Percentiles rank a stretch among this genome's conserved stretches.
Conservation (phyloP, 2,329 filamentous ascomycete genomes). For the Cephalotrichum gorgonifer region DNA sequence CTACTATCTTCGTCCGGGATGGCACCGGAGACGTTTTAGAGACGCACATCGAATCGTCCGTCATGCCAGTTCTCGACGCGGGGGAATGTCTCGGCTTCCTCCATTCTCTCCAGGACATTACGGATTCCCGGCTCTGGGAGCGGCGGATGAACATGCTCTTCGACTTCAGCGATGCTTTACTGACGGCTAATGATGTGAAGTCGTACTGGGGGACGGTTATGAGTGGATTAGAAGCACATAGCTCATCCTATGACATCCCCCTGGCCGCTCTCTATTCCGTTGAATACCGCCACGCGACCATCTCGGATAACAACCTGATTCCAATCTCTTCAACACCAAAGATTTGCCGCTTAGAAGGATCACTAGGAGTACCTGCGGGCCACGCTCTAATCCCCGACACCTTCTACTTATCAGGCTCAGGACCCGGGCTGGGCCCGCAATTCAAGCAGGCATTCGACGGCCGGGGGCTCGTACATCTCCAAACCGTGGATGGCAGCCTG, state of each 20-base stretch:
- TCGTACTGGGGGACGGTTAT: slow-evolving; percentile 37
- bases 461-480: slow-evolving; percentile 27
- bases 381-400: slow-evolving; percentile 29
- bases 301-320: slow-evolving; percentile 11
- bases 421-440: slow-evolving; percentile 25
- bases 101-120: slow-evolving; percentile 35
- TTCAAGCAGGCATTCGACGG: slow-evolving; percentile 27
- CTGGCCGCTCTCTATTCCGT: slow-evolving; percentile 41
- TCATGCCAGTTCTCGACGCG: slow-evolving; percentile 18
- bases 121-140: slow-evolving; percentile 35
- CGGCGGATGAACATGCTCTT: slow-evolving; percentile 37
- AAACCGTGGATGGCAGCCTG: slow-evolving; percentile 39
- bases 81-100: slow-evolving; percentile 33
- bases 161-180: slow-evolving; percentile 33
- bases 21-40: slow-evolving; percentile 29
- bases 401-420: slow-evolving; percentile 24
- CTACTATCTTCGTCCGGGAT: slow-evolving; percentile 32
- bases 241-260: slow-evolving; percentile 36
- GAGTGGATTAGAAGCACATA: slow-evolving; percentile 29
- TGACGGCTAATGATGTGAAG: slow-evolving; percentile 30
- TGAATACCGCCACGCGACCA: slow-evolving; percentile 23
- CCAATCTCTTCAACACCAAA: slow-evolving; percentile 17
- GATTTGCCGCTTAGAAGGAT: slow-evolving; percentile 30
- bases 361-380: slow-evolving; percentile 31
- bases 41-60: slow-evolving; percentile 35